Evolutionary conservation across 2,329 filamentous ascomycete species (phyloP), one percentile per base, ranked within the genome.

Genomic region (Monascus ruber): DNA sequence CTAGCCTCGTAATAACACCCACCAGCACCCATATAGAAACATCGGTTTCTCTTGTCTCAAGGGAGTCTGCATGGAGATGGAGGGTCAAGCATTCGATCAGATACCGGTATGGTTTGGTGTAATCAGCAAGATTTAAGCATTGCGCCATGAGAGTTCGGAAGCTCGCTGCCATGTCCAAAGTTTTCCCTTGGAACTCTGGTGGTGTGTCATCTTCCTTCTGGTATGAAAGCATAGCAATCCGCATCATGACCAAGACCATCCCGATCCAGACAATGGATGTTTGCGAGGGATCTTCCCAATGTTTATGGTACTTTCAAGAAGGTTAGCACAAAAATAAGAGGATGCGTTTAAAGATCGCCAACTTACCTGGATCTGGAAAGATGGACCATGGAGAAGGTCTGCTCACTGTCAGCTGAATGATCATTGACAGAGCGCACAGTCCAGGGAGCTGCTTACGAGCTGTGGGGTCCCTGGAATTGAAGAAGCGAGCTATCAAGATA

Each of bases 401-500:
- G 33, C 5, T 25, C 9, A 26, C 25, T 34, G 5, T 36, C 27
- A 11, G 32, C 28, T 10, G 17, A 24, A 6, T 24, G 25, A 28
- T 31, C 34, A 36, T 27, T 31, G 31, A 4, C 29, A 8, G 28
- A 28, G 27, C 41, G 27, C 9, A 34, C 40, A 5, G 42, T 44
- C 7, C 6, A 34, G 26, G 5, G 8, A 33, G 35, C 31, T 34
- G 79, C 76, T 50, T 54, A 70, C 66, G 73, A 37, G 76, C 73
- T 26, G 73, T 72, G 9, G 76, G 77, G 49, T 81, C 77, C 48
- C 77, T 78, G 26, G 83, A 89, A 57, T 89, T 89, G 69, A 96
- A 95, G 57, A 93, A 98, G 43, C 89, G 79, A 45, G 81, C 81
- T 44, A 94, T 83, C 11, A 96, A 71, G 24, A 85, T 80, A 52